A percentile compares a stretch with the other conserved stretches of the same genome.
phyloP scores from a whole-genome alignment of 495 filamentous ascomycete species.

The Schizothecium vesticola region DNA sequence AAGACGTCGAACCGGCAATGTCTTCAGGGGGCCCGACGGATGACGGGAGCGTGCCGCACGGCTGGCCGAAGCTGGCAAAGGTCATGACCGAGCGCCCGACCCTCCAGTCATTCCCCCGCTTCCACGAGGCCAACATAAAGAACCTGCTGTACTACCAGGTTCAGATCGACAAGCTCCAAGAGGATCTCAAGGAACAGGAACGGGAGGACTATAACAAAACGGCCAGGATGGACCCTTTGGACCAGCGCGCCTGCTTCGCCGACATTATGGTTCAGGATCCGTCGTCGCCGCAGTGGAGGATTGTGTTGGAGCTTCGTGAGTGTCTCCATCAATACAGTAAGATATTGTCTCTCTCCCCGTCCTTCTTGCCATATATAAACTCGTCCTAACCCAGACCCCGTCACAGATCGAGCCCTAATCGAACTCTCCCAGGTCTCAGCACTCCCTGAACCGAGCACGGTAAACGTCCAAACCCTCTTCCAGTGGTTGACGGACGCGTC shows the following conservation, averaged over 20 bases:
- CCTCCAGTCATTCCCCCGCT: slow-evolving; percentile 23
- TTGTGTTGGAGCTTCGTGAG: background rate
- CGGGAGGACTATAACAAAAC: background rate
- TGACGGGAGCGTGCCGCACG: background rate
- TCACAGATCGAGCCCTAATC: slow-evolving; percentile 1
- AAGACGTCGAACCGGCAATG: background rate
- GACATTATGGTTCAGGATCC: background rate
- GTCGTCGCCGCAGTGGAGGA: background rate
- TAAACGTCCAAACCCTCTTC: slow-evolving; percentile 9
- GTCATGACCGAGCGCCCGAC: slow-evolving; percentile 19
- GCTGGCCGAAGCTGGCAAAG: slow-evolving; percentile 24
- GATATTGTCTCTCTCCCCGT: background rate
- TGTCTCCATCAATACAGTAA: slow-evolving; percentile 3
- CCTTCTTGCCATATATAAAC: background rate
- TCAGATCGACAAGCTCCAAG: slow-evolving; percentile 10
- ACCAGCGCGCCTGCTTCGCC: background rate
- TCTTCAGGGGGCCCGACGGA: background rate
- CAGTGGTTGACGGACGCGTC: slow-evolving; percentile 6
- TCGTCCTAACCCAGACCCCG: background rate
- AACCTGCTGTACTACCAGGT: slow-evolving; percentile 31
- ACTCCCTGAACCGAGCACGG: background rate
- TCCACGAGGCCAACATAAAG: slow-evolving; percentile 28
- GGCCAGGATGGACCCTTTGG: background rate
- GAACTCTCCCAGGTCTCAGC: slow-evolving; percentile 1
- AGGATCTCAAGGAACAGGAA: slow-evolving; percentile 5